Evolutionary conservation across 805 yeast species (phyloP).

Genomic region (Ogataea naganishii): DNA sequence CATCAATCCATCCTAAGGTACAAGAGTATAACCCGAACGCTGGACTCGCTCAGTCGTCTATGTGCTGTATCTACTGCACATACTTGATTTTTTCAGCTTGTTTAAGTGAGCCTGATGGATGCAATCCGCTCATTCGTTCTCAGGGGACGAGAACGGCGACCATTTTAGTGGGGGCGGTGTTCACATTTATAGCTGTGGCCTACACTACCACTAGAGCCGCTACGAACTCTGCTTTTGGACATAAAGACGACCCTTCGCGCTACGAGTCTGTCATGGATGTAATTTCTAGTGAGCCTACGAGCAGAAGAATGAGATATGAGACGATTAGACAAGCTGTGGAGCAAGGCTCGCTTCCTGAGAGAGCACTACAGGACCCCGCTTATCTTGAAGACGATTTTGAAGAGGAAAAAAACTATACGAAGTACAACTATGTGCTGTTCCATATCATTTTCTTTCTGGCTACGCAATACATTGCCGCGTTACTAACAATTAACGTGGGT

Average conservation of each 20-base stretch:
- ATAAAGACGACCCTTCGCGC: constrained; percentile 19
- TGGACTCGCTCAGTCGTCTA: constrained; percentile 92
- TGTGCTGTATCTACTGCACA: constrained; percentile 91
- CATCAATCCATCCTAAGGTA: constrained; percentile 73
- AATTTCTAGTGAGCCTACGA: constrained; percentile 39
- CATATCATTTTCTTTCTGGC: constrained; percentile 91
- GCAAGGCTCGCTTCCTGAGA: constrained; percentile 89
- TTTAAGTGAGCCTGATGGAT: constrained; percentile 95
- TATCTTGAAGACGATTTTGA: constrained; percentile 53
- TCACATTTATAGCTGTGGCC: constrained; percentile 92
- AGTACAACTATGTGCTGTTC: constrained; percentile 80
- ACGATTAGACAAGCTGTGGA: constrained; percentile 94
- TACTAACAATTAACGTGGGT: constrained; percentile 85
- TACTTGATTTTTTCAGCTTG: constrained; percentile 88
- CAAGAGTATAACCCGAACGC: constrained; percentile 93
- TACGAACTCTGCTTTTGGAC: constrained; percentile 60
- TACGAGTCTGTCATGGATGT: constrained; percentile 35
- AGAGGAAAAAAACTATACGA: constrained; percentile 54
- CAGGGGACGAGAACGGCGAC: constrained; percentile 86
- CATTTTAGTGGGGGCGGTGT: constrained; percentile 80
- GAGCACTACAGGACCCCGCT: constrained; percentile 70
- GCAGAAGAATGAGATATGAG: constrained; percentile 65
- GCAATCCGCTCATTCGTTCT: constrained; percentile 89
- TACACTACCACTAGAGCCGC: constrained; percentile 98
- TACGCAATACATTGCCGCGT: constrained; percentile 92